Evolutionary conservation across 257 asterid genomes (phyloP).

Genomic region (Asclepias syriaca): DNA sequence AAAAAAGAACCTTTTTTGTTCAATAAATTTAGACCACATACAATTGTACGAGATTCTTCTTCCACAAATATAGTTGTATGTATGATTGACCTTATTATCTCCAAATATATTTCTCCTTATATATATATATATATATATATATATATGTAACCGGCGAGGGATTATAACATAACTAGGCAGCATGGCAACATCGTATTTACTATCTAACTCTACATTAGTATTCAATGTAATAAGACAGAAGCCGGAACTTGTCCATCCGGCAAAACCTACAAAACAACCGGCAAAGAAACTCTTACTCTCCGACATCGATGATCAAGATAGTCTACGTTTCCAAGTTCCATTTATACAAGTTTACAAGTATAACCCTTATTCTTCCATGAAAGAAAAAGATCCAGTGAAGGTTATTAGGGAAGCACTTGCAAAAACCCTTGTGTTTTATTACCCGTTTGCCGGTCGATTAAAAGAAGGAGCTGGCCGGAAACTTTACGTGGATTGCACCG

Average conservation of each 20-base stretch:
- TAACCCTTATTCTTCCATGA: constrained; percentile 13
- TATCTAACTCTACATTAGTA: neutral
- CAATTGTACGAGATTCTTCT: too few species aligned
- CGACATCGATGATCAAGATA: constrained; percentile 57
- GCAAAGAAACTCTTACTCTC: constrained; percentile 28
- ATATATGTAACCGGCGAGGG: too few species aligned
- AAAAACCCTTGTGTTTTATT: constrained; percentile 48
- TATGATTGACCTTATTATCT: too few species aligned
- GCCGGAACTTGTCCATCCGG: constrained; percentile 42
- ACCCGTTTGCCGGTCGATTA: constrained; percentile 67
- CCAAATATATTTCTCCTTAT: too few species aligned
- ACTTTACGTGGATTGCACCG: too few species aligned
- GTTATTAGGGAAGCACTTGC: constrained; percentile 45
- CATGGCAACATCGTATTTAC: too few species aligned
- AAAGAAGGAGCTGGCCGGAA: constrained; percentile 11
- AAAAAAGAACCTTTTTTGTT: too few species aligned
- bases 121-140: too few species aligned
- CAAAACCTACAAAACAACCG: constrained; percentile 25
- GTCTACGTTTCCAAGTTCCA: constrained; percentile 52
- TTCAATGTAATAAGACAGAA: constrained; percentile 37
- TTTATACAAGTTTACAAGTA: constrained; percentile 41
- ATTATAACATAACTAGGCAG: too few species aligned
- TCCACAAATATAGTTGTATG: too few species aligned
- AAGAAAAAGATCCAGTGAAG: constrained; percentile 37
- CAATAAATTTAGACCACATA: too few species aligned